These are phyloP conservation scores for Neurospora tetraspora DNA, from an alignment of 495 filamentous ascomycete species.

Conservation along the genomic window DNA sequence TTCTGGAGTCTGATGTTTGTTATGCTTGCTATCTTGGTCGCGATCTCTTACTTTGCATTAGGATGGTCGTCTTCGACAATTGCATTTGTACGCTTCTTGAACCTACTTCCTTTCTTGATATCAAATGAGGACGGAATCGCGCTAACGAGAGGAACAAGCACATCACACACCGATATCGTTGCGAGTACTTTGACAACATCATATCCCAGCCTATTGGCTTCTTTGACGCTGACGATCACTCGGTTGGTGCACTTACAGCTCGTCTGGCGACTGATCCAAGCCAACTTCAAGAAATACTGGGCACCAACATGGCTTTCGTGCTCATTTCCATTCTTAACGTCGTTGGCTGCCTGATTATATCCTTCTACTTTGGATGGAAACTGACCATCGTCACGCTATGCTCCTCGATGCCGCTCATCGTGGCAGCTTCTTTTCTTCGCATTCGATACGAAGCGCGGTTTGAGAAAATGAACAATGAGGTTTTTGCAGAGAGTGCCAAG, in stretches of 20 bases:
- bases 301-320: constrained; percentile 43
- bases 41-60: constrained; percentile 41
- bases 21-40: constrained; percentile 41
- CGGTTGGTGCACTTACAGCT: constrained; percentile 39
- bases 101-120: background rate
- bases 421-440: constrained; percentile 40
- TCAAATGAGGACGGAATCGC: background rate
- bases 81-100: constrained; percentile 33
- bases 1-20: constrained; percentile 64
- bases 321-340: constrained; percentile 40
- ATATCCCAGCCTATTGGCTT: constrained; percentile 46
- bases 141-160: constrained; percentile 17
- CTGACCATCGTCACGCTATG: constrained; percentile 41
- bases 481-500: constrained; percentile 46
- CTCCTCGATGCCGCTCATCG: constrained; percentile 39
- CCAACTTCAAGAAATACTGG: constrained; percentile 52
- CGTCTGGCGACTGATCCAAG: constrained; percentile 48
- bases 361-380: constrained; percentile 49
- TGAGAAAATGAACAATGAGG: constrained; percentile 37
- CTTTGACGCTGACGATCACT: constrained; percentile 44
- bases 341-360: constrained; percentile 37
- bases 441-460: constrained; percentile 44
- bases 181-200: constrained; percentile 51
- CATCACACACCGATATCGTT: constrained; percentile 42
- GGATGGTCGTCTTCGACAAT: constrained; percentile 42